These are phyloP conservation scores for Colletotrichum sp. DNA, from an alignment of 2,329 filamentous ascomycete species.

Conservation along the genomic window DNA sequence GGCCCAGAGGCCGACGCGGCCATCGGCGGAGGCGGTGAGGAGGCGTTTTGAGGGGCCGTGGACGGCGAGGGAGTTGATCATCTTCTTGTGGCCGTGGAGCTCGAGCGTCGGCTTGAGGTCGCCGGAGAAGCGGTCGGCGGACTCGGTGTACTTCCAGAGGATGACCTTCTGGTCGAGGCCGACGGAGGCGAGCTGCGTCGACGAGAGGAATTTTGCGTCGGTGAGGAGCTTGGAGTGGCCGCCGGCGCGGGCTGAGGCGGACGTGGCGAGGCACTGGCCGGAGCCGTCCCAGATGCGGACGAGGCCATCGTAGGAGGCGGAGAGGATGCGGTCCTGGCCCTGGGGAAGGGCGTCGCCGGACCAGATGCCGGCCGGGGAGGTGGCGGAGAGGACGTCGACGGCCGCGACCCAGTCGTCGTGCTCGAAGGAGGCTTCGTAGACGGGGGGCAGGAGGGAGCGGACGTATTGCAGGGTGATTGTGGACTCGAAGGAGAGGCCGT, in stretches of 20 bases:
- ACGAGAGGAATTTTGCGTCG: conserved; percentile 81
- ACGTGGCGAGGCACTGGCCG: conserved; percentile 82
- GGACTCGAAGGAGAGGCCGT: conserved; percentile 88
- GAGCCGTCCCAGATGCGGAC: conserved; percentile 90
- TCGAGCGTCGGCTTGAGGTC: conserved; percentile 77
- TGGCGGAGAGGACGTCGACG: conserved; percentile 79
- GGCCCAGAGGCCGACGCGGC: conserved; percentile 87
- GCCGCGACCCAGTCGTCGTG: conserved; percentile 97
- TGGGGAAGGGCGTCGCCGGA: conserved; percentile 51
- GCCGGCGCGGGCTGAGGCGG: conserved; percentile 67
- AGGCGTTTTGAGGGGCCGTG: conserved; percentile 77
- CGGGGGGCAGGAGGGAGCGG: conserved; percentile 85
- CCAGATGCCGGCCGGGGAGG: conserved; percentile 66
- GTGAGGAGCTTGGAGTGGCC: conserved; percentile 82
- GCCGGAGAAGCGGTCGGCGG: conserved; percentile 62
- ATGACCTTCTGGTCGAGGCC: conserved; percentile 86
- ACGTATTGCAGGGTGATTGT: conserved; percentile 92
- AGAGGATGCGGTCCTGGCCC: conserved; percentile 78
- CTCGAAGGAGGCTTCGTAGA: conserved; percentile 90
- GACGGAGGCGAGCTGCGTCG: conserved; percentile 79
- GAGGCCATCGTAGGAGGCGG: conserved; percentile 91
- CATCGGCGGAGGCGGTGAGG: conserved; percentile 85
- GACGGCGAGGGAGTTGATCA: conserved; percentile 76
- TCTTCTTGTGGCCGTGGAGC: conserved; percentile 80
- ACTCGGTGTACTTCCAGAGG: conserved; percentile 86